Evolutionary conservation across 139 green algal genomes (phyloP).

Genomic region (Ettlia oleoabundans): DNA sequence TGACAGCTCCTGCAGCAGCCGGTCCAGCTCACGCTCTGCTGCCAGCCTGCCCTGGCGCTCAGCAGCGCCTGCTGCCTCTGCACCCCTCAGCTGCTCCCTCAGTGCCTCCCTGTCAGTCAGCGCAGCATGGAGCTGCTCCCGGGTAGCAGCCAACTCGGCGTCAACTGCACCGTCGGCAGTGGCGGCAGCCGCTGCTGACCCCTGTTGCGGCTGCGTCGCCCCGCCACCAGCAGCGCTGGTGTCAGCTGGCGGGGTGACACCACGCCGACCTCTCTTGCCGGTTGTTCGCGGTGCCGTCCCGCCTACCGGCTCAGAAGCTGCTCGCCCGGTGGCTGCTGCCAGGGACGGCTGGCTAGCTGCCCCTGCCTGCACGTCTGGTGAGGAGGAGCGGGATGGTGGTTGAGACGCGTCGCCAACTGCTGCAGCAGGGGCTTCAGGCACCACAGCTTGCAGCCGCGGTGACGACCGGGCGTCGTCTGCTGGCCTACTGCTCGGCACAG

Average conservation of each 20-base stretch:
- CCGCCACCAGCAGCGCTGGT: no score
- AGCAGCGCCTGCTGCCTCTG: not conserved
- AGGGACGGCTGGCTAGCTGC: no score
- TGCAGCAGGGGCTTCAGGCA: not conserved
- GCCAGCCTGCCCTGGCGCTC: not conserved
- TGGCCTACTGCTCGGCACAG: no score
- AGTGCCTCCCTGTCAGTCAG: conserved; percentile 3
- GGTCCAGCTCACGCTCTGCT: not conserved
- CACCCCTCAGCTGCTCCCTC: not conserved
- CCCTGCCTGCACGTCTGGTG: no score
- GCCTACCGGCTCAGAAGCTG: not conserved
- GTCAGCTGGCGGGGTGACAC: no score
- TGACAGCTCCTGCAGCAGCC: conserved; percentile 6
- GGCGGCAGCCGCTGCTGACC: not conserved
- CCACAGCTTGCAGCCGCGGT: not conserved
- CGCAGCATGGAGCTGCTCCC: conserved; percentile 1
- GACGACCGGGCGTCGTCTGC: no score
- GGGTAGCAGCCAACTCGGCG: not conserved
- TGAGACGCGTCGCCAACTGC: no score
- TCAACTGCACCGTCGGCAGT: not conserved
- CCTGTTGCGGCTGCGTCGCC: no score
- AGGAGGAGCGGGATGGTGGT: no score
- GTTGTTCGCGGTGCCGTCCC: not conserved
- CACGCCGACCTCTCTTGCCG: not conserved
- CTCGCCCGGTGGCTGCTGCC: not conserved